A percentile compares a stretch with the other conserved stretches of the same genome.
Evolutionary conservation across 148 eudicot species (phyloP).

Genomic region (Chenopodium suecicum): DNA sequence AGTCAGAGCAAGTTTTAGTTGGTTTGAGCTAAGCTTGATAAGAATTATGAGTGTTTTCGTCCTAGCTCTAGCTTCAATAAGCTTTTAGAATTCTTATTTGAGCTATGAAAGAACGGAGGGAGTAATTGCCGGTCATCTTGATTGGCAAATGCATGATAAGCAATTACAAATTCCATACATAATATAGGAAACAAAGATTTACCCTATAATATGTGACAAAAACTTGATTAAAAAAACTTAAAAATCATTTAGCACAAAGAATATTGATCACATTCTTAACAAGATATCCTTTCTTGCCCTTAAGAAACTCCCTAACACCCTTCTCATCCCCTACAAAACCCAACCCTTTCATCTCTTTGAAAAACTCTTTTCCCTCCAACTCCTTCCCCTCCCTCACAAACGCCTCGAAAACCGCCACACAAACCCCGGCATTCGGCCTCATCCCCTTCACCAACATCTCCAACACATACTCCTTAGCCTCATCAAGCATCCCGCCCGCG

Average conservation of each 20-base stretch:
- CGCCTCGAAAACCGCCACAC: constrained; percentile 52
- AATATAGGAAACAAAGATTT: too few relatives aligned
- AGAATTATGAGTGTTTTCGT: too few relatives aligned
- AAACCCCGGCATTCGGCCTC: constrained; percentile 49
- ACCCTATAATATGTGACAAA: too few relatives aligned
- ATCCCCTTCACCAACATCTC: constrained; percentile 76
- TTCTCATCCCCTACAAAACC: constrained; percentile 52
- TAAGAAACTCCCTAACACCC: constrained; percentile 52
- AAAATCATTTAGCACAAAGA: constrained; percentile 46
- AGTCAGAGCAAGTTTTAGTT: too few relatives aligned
- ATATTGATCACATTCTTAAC: constrained; percentile 42
- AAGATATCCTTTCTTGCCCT: constrained; percentile 44
- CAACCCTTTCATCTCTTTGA: constrained; percentile 46
- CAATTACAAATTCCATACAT: too few relatives aligned
- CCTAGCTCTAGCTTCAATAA: too few relatives aligned
- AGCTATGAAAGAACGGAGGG: too few relatives aligned
- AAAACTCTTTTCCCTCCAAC: constrained; percentile 55
- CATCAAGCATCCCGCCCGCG: constrained; percentile 42
- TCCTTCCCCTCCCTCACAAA: constrained; percentile 45
- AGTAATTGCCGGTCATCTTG: too few relatives aligned
- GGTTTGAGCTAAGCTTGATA: too few relatives aligned
- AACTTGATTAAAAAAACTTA: neutral
- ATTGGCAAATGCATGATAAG: too few relatives aligned
- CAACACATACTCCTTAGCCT: constrained; percentile 51
- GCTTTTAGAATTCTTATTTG: too few relatives aligned